A percentile compares a stretch with the other conserved stretches of the same genome.
phyloP scores from a whole-genome alignment of 2,329 filamentous ascomycete genomes.

The Penicillium sp. region DNA sequence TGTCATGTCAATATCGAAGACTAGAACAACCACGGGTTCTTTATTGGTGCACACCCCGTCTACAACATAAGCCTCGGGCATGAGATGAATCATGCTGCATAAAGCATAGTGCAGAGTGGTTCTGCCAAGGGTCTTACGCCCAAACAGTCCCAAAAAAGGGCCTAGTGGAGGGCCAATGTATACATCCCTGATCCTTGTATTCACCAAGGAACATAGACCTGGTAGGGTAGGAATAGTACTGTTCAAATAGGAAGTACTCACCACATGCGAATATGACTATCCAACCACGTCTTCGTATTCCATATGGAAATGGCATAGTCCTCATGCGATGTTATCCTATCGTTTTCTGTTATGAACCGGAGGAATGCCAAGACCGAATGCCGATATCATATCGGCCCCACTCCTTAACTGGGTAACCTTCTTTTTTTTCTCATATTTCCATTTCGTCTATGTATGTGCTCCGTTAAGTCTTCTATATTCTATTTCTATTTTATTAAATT shows the following conservation, averaged over 20 bases:
- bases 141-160: background rate
- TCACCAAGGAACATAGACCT: background rate
- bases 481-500: background rate
- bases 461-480: no score
- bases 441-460: background rate
- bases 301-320: no score
- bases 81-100: constrained; percentile 15
- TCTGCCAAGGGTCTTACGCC: background rate
- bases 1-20: no score
- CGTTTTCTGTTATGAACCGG: no score
- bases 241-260: no score
- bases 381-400: background rate
- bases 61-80: background rate
- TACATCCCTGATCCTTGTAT: constrained; percentile 5
- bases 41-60: background rate
- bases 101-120: constrained; percentile 11
- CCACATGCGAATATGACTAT: no score
- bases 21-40: no score
- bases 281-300: no score
- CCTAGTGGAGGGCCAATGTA: background rate
- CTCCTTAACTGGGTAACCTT: background rate
- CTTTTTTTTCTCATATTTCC: background rate
- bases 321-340: no score
- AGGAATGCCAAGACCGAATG: background rate
- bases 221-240: no score